Percentiles rank a stretch among this genome's conserved stretches.
phyloP scores from a whole-genome alignment of 352 stramenopile species.

The Globisporangium cylindrosporum region DNA sequence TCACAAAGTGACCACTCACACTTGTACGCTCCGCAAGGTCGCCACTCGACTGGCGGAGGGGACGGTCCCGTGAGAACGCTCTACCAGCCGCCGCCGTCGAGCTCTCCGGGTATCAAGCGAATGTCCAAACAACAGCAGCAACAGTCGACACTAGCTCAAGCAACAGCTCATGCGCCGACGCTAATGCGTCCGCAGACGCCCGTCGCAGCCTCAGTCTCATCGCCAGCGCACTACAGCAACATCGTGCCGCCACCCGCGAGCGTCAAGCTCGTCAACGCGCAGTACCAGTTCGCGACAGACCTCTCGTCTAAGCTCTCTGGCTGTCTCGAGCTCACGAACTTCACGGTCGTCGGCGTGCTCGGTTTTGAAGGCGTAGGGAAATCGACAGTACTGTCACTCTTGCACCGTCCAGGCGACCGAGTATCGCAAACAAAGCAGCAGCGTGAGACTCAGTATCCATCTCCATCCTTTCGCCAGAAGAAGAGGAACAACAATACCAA shows the following conservation, averaged over 20 bases:
- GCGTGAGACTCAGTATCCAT: background rate
- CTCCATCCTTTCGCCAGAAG: background rate
- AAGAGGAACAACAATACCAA: conserved; percentile 4
- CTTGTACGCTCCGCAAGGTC: background rate
- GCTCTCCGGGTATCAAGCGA: conserved; percentile 18
- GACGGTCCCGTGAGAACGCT: conserved; percentile 14
- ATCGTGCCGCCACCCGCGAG: conserved; percentile 23
- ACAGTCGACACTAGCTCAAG: background rate
- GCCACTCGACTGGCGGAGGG: conserved; percentile 8
- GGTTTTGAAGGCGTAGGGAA: conserved; percentile 72
- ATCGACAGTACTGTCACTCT: conserved; percentile 62
- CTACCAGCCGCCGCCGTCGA: conserved; percentile 17
- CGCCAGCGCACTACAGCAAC: conserved; percentile 4
- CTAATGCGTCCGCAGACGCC: conserved; percentile 17
- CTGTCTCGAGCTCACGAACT: conserved; percentile 69
- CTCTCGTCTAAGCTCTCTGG: conserved; percentile 42
- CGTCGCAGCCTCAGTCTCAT: background rate
- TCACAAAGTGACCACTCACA: background rate
- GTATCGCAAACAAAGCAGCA: conserved; percentile 8
- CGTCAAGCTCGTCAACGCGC: conserved; percentile 57
- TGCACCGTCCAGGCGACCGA: conserved; percentile 18
- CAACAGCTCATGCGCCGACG: background rate
- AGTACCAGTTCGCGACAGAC: conserved; percentile 65
- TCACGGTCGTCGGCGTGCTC: conserved; percentile 64
- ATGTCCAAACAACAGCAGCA: conserved; percentile 2